Base-by-base conservation (phyloP, 2,329 filamentous ascomycete species). In the Myotisia sp. region DNA sequence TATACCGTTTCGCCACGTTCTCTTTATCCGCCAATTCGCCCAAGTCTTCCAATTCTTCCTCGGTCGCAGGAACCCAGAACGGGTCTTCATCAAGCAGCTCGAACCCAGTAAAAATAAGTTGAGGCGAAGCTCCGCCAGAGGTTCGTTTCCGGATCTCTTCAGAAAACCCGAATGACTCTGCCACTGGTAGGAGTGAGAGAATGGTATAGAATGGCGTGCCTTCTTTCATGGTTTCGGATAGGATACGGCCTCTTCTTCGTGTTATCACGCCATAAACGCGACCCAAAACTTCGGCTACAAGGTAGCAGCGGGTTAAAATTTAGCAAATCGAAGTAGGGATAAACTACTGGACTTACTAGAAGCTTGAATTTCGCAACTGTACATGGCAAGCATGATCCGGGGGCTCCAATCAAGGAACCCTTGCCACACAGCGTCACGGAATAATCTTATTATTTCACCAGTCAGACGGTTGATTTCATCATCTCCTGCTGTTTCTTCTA, bases 241-340 rank as follows among this genome's bases (percentile, higher is more conserved):
- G 73, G 34, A 98, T 92, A 23, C 78, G 79, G 17, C 90, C 90
- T 21, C 86, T 78, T 4, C 90, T 81, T 1, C 87, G 79, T 20
- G 87, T 94, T n/a, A 98, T 76, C n/a, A 95, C 87, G 45, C 82
- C 83, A 65, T 98, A 98, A 21, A 95, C 90, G 19, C 84, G 78
- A 14, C 90, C 90, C 4, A 98, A 74, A 26, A 95, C 90, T 58
- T 95, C 90, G 48, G 86, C 76, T 74, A 47, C 54, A 30, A 10
- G 27, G 29, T 43, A 43, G 42, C 35, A 18, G 28, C 19, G 26
- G 34, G 33, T 54, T 21, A 21, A n/a, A 18, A 12, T 13, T 26
- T 28, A n/a, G 13, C 13, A 10, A 12, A 6, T 10, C 26, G 6
- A 16, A 29, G 9, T 10, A n/a, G 10, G n/a, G 42, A 41, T 43